Conservation (phyloP, 1,139 yeast species). For the Blastobotrys serpentis region DNA sequence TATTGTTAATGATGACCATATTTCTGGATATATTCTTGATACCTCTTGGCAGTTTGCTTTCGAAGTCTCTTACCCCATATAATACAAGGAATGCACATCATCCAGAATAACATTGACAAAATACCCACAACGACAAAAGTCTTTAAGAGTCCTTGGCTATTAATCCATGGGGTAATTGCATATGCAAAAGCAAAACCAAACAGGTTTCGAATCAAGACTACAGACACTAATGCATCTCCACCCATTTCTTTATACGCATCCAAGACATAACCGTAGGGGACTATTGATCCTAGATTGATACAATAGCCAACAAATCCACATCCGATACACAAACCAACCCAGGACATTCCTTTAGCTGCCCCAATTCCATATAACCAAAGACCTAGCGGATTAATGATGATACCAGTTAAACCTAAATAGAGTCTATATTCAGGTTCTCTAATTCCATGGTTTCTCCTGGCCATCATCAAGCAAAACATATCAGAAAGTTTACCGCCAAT, state of each 20-base stretch:
- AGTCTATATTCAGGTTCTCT: conserved; percentile 72
- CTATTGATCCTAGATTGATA: conserved; percentile 52
- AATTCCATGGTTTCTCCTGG: conserved; percentile 62
- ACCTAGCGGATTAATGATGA: conserved; percentile 65
- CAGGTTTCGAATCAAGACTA: conserved; percentile 24
- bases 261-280: conserved; percentile 50
- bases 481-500: conserved; percentile 60
- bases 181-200: conserved; percentile 48
- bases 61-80: conserved; percentile 30
- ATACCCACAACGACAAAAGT: conserved; percentile 48
- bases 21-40: conserved; percentile 12
- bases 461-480: conserved; percentile 62
- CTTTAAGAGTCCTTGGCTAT: conserved; percentile 44
- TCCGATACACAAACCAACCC: conserved; percentile 46
- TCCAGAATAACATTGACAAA: conserved; percentile 44
- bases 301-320: conserved; percentile 48
- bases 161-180: conserved; percentile 50
- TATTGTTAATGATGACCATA: not conserved
- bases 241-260: conserved; percentile 52
- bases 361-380: conserved; percentile 75
- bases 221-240: conserved; percentile 48
- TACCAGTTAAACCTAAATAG: conserved; percentile 60
- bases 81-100: conserved; percentile 45
- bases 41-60: conserved; percentile 19
- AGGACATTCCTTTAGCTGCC: conserved; percentile 54